Base-by-base conservation (phyloP, 441 rosid genomes). In the Daphne laureola region DNA sequence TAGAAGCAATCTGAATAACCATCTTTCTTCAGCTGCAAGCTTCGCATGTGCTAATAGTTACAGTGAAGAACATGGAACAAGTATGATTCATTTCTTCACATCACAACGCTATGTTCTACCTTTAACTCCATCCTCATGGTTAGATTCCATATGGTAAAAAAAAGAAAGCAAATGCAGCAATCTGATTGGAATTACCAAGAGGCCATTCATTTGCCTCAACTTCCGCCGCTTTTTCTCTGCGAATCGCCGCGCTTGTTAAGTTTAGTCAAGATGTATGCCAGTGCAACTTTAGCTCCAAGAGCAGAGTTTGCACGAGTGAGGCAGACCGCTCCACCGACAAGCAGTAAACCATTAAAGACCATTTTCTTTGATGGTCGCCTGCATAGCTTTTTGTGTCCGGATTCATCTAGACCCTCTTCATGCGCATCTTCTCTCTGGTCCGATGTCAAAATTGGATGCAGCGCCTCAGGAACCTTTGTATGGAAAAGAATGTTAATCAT, bases 271-370 rank as follows among this genome's bases (percentile, higher is more conserved):
- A 92, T 66, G 67, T 73, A 89, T 36, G 91, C 97, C 68, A 84
- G 54, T 12, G 82, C 91, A 53, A 86, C 91, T 69, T 88, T 92
- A 43, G 88, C 96, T n/a, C 92, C 90, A n/a, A 92, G 71, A 42
- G 76, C 65, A 5, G 92, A 75, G 58, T 76, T 86, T 55, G 90
- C 89, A 15, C 90, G 83, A 14, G 94, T 77, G 49, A 92, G 72
- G 68, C 84, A 92, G 58, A 92, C 65, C 12, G 74, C 74, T 27
- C 94, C 94, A 40, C 97, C 97, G 14, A 84, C 63, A 51, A 92
- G 73, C 54, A 92, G 75, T 80, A 83, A 51, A 65, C 96, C 68
- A 21, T 84, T 84, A 9, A 84, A 82, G 16, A 92, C 57, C 36
- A 70, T 49, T 64, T 81, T 84, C 78, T 62, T 77, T 21, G 96